Base-by-base conservation (phyloP, 2,329 filamentous ascomycete species). In the Colletotrichum plurivorum region DNA sequence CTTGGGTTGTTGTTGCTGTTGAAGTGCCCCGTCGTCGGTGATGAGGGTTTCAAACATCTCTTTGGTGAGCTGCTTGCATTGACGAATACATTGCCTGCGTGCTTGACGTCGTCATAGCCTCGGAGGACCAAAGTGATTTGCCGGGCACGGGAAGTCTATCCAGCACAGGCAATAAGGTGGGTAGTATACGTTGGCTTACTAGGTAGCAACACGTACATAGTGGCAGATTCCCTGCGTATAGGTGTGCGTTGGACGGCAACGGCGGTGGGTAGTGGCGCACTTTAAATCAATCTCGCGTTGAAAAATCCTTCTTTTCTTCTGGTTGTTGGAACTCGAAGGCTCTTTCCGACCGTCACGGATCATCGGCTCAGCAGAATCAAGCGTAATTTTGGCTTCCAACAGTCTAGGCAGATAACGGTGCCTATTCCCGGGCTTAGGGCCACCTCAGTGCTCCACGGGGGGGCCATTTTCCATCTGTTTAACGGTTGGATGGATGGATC, bases 61-160 rank as follows among this genome's bases (percentile, higher is more conserved):
- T 48, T 57, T 57, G 56, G 31, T 58, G 43, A 58, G 31, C 31
- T 8, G 31, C 16, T 25, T 54, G 51, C 63, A 51, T 41, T 41
- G 27, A 45, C 16, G 43, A 31, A 46, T 51, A 48, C 41, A 54
- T 48, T 64, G 53, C 22, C 36, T 41, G 54, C 63, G 27, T 15
- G n/a, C n/a, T 39, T 49, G 31, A 48, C 18, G 43, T 20, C 49
- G 43, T 46, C 36, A 54, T 48, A 49, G 65, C 53, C 22, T 48
- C 43, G 46, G 59, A 36, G 52, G 41, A 57, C 49, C 36, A 53
- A 16, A 45, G 46, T 22, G 46, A 49, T 48, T 45, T 46, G 22
- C 59, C 58, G 59, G 65, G 65, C 59, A 63, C 65, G 59, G 53
- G 65, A 67, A 67, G 59, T 57, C 25, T 58, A 63, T 67, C 49